Percentiles rank a stretch among this genome's conserved stretches.
These are phyloP conservation scores for Orbilia ellipsospora DNA, from an alignment of 2,329 filamentous ascomycete species.

Conservation along the genomic window DNA sequence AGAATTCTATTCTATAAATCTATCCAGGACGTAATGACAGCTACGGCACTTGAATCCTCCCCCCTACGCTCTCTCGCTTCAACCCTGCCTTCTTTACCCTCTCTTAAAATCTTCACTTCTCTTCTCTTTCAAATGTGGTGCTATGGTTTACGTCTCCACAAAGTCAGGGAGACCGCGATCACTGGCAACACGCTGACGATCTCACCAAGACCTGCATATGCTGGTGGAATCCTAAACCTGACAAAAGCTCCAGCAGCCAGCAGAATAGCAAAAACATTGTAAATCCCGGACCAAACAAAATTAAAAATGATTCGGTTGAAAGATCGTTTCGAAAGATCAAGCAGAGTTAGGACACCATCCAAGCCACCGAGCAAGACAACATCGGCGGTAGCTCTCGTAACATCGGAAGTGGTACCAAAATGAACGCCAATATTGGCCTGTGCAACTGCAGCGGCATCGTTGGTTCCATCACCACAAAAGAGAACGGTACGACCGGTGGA, in stretches of 20 bases:
- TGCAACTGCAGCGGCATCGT: slow-evolving; percentile 78
- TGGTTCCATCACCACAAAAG: slow-evolving; percentile 82
- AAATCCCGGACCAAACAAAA: slow-evolving; percentile 76
- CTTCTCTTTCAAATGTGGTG: too few species aligned
- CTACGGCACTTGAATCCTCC: too few species aligned
- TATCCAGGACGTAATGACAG: too few species aligned
- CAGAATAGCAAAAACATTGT: slow-evolving; percentile 76
- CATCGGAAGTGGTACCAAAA: slow-evolving; percentile 72
- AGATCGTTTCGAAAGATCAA: slow-evolving; percentile 66
- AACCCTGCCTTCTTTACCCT: too few species aligned
- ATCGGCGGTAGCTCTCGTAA: slow-evolving; percentile 75
- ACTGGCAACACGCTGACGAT: slow-evolving; percentile 79
- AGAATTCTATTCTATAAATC: too few species aligned
- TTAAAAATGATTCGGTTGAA: slow-evolving; percentile 71
- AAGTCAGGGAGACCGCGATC: slow-evolving; percentile 66
- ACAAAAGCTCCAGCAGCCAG: slow-evolving; percentile 75
- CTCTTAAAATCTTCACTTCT: too few species aligned
- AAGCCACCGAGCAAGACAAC: slow-evolving; percentile 74
- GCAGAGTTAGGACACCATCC: slow-evolving; percentile 68
- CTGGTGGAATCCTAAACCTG: slow-evolving; percentile 68
- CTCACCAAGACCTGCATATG: slow-evolving; percentile 77
- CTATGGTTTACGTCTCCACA: background rate
- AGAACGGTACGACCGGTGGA: slow-evolving; percentile 65
- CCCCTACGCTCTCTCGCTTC: too few species aligned
- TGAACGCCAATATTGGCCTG: slow-evolving; percentile 78